Evolutionary conservation across 306 rosid genomes (phyloP).

Genomic region (Corylus avellana): DNA sequence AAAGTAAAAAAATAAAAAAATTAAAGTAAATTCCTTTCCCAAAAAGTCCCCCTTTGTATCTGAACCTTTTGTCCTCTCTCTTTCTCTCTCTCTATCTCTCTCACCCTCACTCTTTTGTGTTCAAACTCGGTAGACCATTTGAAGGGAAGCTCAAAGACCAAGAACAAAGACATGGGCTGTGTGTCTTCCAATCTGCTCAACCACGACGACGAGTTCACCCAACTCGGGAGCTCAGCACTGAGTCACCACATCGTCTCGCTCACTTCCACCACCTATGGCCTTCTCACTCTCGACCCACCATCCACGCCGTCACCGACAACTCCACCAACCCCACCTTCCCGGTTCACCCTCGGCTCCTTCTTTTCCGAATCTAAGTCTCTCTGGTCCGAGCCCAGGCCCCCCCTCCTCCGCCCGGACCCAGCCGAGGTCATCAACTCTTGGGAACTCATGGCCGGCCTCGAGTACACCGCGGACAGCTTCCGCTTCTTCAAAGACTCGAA

Average conservation of each 20-base stretch:
- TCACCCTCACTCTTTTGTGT: not conserved
- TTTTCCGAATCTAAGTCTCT: slow-evolving; percentile 39
- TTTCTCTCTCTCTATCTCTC: not conserved
- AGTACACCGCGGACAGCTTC: slow-evolving; percentile 62
- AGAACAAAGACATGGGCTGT: slow-evolving; percentile 59
- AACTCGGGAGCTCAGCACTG: slow-evolving; percentile 66
- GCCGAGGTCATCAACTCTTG: slow-evolving; percentile 83
- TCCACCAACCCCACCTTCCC: slow-evolving; percentile 46
- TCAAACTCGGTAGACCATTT: not conserved
- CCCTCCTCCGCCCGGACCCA: slow-evolving; percentile 36
- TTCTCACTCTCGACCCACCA: slow-evolving; percentile 79
- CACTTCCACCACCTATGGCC: slow-evolving; percentile 93
- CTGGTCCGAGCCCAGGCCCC: slow-evolving; percentile 47
- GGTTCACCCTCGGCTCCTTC: slow-evolving; percentile 48
- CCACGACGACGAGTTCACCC: slow-evolving; percentile 73
- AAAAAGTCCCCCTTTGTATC: not conserved
- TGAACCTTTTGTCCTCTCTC: slow-evolving; percentile 1
- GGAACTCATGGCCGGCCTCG: slow-evolving; percentile 98
- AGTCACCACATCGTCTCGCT: slow-evolving; percentile 93
- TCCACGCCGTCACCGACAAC: slow-evolving; percentile 18
- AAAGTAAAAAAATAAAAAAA: no score
- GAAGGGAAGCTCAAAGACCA: not conserved
- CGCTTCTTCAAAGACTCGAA: slow-evolving; percentile 51
- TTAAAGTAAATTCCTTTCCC: not conserved
- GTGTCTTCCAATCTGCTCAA: slow-evolving; percentile 73